Percentiles rank a stretch among this genome's conserved stretches.
phyloP scores from a whole-genome alignment of 2,329 filamentous ascomycete species.

The Ophiostoma quercus region DNA sequence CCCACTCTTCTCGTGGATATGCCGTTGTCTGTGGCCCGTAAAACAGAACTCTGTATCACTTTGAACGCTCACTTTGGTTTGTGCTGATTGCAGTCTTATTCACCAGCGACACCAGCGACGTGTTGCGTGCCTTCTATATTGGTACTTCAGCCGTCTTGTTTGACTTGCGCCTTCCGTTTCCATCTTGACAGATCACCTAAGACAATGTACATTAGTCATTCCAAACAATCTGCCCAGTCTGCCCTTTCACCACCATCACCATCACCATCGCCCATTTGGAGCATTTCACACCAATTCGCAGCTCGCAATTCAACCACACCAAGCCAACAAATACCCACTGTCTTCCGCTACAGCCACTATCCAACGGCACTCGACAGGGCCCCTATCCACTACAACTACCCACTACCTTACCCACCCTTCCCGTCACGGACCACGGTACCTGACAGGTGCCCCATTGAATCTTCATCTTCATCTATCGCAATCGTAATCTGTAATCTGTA shows the following conservation, averaged over 20 bases:
- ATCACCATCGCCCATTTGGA: not conserved
- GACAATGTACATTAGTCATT: not conserved
- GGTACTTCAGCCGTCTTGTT: not conserved
- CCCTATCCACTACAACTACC: slow-evolving; percentile 25
- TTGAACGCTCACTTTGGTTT: not conserved
- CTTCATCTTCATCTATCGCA: not conserved
- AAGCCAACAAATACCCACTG: slow-evolving; percentile 2
- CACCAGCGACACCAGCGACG: not conserved
- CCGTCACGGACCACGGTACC: slow-evolving; percentile 28
- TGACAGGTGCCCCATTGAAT: slow-evolving; percentile 25
- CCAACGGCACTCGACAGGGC: slow-evolving; percentile 12
- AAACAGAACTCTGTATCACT: not conserved
- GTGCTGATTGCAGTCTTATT: too few relatives aligned
- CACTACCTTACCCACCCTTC: slow-evolving; percentile 25
- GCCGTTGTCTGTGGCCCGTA: not conserved
- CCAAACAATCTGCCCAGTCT: not conserved
- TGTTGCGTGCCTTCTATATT: not conserved
- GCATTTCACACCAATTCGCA: not conserved
- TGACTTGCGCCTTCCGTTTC: not conserved
- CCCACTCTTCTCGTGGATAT: slow-evolving; percentile 11
- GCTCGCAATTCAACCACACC: not conserved
- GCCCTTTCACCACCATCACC: not conserved
- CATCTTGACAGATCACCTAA: not conserved
- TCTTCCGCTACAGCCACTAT: slow-evolving; percentile 9
- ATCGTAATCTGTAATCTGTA: not conserved